Percentiles rank a stretch among this genome's conserved stretches.
Evolutionary conservation across 176 grass and related monocot genomes (phyloP).

Genomic region (Hyparrhenia diplandra): DNA sequence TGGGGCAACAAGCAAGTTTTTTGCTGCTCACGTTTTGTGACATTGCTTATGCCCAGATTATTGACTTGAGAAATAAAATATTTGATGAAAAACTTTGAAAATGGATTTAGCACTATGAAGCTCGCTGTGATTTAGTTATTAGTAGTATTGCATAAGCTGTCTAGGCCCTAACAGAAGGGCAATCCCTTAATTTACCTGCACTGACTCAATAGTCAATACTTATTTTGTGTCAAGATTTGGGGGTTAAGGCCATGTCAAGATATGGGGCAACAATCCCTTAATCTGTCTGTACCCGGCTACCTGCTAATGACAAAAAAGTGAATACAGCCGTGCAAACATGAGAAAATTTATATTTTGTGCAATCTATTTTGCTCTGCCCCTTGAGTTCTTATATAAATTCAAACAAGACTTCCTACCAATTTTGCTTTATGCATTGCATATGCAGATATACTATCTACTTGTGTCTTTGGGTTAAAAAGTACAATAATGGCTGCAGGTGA

Average conservation of each 20-base stretch:
- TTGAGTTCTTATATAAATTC: background rate
- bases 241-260: background rate
- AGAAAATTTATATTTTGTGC: background rate
- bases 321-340: background rate
- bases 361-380: background rate
- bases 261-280: background rate
- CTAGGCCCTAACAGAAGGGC: background rate
- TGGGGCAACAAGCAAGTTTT: background rate
- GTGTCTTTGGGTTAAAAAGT: background rate
- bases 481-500: conserved; percentile 56
- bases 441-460: background rate
- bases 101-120: background rate
- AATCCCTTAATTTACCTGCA: background rate
- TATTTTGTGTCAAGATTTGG: background rate
- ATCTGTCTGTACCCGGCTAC: background rate
- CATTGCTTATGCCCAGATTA: background rate
- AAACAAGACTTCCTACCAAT: background rate
- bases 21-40: background rate
- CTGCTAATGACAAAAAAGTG: background rate
- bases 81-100: background rate
- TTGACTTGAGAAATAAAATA: background rate
- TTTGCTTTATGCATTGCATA: background rate
- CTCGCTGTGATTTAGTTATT: background rate
- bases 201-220: background rate
- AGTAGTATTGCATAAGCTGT: background rate